These are phyloP conservation scores for Lithospermum erythrorhizon DNA, from an alignment of 257 asterid species.

Conservation along the genomic window DNA sequence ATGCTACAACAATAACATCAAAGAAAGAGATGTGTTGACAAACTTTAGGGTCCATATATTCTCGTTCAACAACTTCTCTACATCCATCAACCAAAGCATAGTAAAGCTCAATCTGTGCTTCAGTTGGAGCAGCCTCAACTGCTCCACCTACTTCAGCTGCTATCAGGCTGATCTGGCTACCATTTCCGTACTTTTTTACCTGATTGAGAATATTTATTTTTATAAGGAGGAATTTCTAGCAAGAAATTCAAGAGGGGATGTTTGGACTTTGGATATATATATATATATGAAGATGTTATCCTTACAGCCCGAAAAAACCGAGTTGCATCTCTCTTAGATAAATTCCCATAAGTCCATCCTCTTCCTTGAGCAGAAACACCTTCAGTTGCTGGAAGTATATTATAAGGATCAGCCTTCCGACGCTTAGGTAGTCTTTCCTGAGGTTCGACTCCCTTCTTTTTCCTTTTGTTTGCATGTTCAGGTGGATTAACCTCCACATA, in stretches of 20 bases:
- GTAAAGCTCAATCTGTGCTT: slow-evolving; percentile 89
- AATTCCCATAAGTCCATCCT: slow-evolving; percentile 92
- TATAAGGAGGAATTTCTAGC: not conserved
- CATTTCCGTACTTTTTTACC: slow-evolving; percentile 95
- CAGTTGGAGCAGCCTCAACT: slow-evolving; percentile 87
- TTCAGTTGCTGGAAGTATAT: slow-evolving; percentile 67
- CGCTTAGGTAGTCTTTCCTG: slow-evolving; percentile 79
- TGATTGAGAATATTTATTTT: slow-evolving; percentile 15
- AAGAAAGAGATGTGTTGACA: slow-evolving; percentile 11
- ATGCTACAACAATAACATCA: not conserved
- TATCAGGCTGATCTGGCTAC: slow-evolving; percentile 72
- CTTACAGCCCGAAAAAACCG: slow-evolving; percentile 87
- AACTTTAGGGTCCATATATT: slow-evolving; percentile 65
- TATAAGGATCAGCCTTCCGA: slow-evolving; percentile 61
- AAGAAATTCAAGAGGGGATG: not conserved
- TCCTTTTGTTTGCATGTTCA: slow-evolving; percentile 62
- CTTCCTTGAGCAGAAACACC: slow-evolving; percentile 95
- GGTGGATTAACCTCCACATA: slow-evolving; percentile 76
- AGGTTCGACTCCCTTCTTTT: slow-evolving; percentile 63
- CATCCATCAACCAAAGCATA: slow-evolving; percentile 92
- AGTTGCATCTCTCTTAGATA: slow-evolving; percentile 92
- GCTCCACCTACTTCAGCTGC: slow-evolving; percentile 92
- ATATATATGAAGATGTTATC: slow-evolving; percentile 1
- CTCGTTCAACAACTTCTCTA: slow-evolving; percentile 74
- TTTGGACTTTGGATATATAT: not conserved